Evolutionary conservation across 805 yeast genomes (phyloP), one percentile per base, ranked within the genome.

Genomic region (Candida ulmi): DNA sequence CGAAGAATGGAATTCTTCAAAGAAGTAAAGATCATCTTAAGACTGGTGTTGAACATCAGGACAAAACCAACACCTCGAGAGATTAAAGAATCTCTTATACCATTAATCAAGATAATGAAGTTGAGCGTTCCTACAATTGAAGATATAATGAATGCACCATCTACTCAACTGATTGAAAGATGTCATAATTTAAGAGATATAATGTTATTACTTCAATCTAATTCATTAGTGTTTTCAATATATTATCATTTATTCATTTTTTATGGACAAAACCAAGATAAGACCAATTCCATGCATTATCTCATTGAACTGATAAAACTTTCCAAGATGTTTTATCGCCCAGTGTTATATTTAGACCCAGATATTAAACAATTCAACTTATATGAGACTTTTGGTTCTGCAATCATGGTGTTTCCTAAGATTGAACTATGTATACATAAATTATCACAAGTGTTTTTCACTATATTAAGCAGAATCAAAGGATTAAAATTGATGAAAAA

Each of bases 381-480:
- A 3, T 12, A 36, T 16, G 12, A 23, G 13, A 13, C 9, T 7
- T 28, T 36, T 29, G 38, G 38, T 5, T 9, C 18, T 8, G 27
- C 33, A 2, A 29, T 29, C 13, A 12, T 36, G 16, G 33, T 21
- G 2, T 15, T 29, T 17, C 38, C 38, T 11, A 36, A 36, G 15
- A 8, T 36, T 16, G 38, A 36, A 23, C 8, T 36, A 16, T 15
- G 29, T 11, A 12, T 36, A 4, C 38, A 36, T 11, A 36, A 36
- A 15, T 5, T 36, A 8, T 6, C 17, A 15, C 33, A 36, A 21
- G 18, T 29, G 7, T 13, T 36, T 16, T 12, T 36, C 15, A 8
- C 38, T 2, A n/a, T 36, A n/a, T 17, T 36, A 7, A n/a, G 26
- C 3, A 28, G 38, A 28, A 17, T 36, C 19, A 36, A 36, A 36